Percentiles rank a stretch among this genome's conserved stretches.
Evolutionary conservation across 2,329 filamentous ascomycete species (phyloP).

Genomic region (Aspergillus brasiliensis): DNA sequence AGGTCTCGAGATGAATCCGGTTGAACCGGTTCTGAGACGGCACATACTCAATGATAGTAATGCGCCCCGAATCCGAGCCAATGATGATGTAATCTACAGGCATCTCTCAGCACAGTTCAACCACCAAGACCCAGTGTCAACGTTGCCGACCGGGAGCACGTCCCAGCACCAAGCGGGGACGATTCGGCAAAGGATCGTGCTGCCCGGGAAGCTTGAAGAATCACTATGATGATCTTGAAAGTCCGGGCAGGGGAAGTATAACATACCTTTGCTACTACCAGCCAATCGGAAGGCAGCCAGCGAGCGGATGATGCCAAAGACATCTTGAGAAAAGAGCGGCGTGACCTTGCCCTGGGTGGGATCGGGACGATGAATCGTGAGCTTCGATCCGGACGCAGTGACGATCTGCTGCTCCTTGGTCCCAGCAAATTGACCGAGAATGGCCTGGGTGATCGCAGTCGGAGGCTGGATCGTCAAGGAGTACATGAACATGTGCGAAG

Average conservation of each 20-base stretch:
- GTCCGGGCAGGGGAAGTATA: slow-evolving; percentile 20
- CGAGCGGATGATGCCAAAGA: slow-evolving; percentile 92
- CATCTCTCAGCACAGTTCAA: slow-evolving; percentile 45
- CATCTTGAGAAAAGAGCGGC: slow-evolving; percentile 84
- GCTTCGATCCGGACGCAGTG: slow-evolving; percentile 84
- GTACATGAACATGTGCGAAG: slow-evolving; percentile 98
- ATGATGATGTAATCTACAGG: slow-evolving; percentile 88
- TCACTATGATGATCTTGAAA: slow-evolving; percentile 67
- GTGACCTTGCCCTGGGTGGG: slow-evolving; percentile 82
- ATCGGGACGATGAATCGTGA: slow-evolving; percentile 85
- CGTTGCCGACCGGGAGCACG: slow-evolving; percentile 37
- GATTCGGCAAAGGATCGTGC: slow-evolving; percentile 45
- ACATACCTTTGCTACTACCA: slow-evolving; percentile 92
- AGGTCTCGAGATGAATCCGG: slow-evolving; percentile 92
- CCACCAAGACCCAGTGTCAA: slow-evolving; percentile 32
- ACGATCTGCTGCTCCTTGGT: slow-evolving; percentile 98
- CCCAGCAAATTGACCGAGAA: slow-evolving; percentile 91
- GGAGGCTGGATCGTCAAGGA: slow-evolving; percentile 93
- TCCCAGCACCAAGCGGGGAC: slow-evolving; percentile 30
- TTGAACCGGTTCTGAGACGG: slow-evolving; percentile 84
- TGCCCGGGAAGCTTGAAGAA: slow-evolving; percentile 63
- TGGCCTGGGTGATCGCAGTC: slow-evolving; percentile 83
- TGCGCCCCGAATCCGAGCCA: slow-evolving; percentile 91
- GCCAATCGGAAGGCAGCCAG: slow-evolving; percentile 88
- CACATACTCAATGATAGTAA: slow-evolving; percentile 90